Evolutionary conservation across 2,329 filamentous ascomycete species (phyloP), one percentile per base, ranked within the genome.

Genomic region (Ophiostoma australiae): DNA sequence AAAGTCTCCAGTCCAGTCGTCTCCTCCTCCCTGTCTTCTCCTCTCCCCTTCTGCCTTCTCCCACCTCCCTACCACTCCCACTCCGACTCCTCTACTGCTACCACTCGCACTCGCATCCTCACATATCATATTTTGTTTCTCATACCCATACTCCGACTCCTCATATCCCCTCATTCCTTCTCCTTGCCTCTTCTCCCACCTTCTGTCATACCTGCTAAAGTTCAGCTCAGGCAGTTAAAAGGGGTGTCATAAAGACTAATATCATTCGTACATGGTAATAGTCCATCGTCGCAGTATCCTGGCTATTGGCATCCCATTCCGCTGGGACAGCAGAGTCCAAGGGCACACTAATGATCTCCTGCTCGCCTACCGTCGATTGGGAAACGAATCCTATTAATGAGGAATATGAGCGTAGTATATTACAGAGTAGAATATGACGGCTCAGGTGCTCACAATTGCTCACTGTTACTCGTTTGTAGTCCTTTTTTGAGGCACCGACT

Each of bases 351-450:
- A 48, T n/a, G 44, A 5, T 48, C 17, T 7, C 23, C 23, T 58
- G 52, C 58, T 63, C 58, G 58, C 13, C 58, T 63, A 27, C 8
- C 27, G 58, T 63, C 58, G 55, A 61, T 63, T 63, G 27, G 58
- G 58, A 63, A 33, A 33, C 27, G 15, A 63, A 7, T 23, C 1
- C n/a, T 27, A 7, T 33, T 27, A 5, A 8, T 17, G 27, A 55
- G 11, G 52, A 23, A 13, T 27, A 58, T 13, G 6, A 23, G n/a
- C 6, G 23, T 23, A 10, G 6, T 5, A 20, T 48, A 15, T 48
- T 13, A 20, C 41, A 1, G 7, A 61, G 23, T 1, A 8, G 6
- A 35, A 33, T 31, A 27, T 61, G 55, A 61, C 13, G 55, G 55
- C 55, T 58, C 48, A 55, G n/a, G n/a, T 23, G 15, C 8, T n/a